A percentile compares a stretch with the other conserved stretches of the same genome.
Conservation (phyloP, 352 stramenopile genomes). For the Aphanomyces euteiches region DNA sequence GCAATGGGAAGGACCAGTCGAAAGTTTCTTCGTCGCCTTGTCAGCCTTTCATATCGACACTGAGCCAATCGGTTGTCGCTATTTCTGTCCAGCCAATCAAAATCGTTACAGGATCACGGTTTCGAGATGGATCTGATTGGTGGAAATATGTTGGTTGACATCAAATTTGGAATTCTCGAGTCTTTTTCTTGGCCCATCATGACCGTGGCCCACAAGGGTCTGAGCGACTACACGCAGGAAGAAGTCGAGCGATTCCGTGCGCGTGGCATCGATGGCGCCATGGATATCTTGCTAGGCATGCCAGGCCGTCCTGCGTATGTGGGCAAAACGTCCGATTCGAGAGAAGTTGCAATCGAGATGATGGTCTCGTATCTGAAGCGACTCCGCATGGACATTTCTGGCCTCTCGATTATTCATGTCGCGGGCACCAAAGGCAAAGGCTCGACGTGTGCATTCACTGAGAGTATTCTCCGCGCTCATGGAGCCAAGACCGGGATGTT, state of each 20-base stretch:
- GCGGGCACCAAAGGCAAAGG: conserved; percentile 97
- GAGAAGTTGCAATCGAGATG: conserved; percentile 67
- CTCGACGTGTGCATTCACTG: conserved; percentile 84
- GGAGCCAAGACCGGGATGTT: conserved; percentile 90
- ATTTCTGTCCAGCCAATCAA: not conserved
- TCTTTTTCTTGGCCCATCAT: not conserved
- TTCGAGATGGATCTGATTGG: not conserved
- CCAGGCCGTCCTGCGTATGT: conserved; percentile 58
- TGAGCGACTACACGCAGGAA: conserved; percentile 7
- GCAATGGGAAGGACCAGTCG: not conserved
- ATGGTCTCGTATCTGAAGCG: conserved; percentile 75
- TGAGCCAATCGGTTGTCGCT: no score
- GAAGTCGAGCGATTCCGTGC: conserved; percentile 15
- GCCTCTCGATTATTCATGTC: conserved; percentile 88
- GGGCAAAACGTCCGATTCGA: conserved; percentile 25
- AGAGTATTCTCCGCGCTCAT: conserved; percentile 69
- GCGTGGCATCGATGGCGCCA: conserved; percentile 41
- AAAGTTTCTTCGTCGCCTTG: not conserved
- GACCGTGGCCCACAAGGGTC: not conserved
- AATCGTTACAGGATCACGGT: not conserved
- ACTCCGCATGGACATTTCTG: conserved; percentile 43
- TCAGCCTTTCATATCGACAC: no score
- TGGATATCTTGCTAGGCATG: conserved; percentile 52
- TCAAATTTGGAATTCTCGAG: conserved; percentile 1
- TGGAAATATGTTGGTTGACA: not conserved